A percentile compares a stretch with the other conserved stretches of the same genome.
These are phyloP conservation scores for Cryphonectria radicalis DNA, from an alignment of 2,329 filamentous ascomycete species.

Conservation along the genomic window DNA sequence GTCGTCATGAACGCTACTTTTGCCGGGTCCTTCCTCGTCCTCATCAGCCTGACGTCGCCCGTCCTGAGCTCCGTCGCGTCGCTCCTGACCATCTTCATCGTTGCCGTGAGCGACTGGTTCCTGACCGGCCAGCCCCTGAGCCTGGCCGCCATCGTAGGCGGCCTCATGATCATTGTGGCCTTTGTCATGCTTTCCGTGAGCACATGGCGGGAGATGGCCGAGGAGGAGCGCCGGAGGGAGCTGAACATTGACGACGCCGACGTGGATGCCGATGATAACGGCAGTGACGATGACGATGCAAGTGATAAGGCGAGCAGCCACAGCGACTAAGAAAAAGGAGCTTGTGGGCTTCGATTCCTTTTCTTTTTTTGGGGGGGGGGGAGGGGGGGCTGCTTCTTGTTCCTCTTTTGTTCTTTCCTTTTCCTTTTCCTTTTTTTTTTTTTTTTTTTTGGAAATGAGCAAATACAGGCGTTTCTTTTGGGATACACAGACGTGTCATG, in stretches of 20 bases:
- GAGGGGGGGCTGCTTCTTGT: background rate
- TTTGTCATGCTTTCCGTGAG: slow-evolving; percentile 89
- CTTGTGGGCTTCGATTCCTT: background rate
- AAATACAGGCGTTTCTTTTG: background rate
- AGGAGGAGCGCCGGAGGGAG: slow-evolving; percentile 70
- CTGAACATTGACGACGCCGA: slow-evolving; percentile 53
- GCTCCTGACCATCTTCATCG: slow-evolving; percentile 93
- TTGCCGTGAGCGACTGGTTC: slow-evolving; percentile 88
- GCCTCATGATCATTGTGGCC: slow-evolving; percentile 82
- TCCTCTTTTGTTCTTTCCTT: background rate
- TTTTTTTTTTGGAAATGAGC: background rate
- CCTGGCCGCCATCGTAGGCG: slow-evolving; percentile 77
- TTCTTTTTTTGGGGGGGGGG: background rate
- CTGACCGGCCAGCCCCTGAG: slow-evolving; percentile 78
- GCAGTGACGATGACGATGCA: slow-evolving; percentile 41
- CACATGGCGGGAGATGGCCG: slow-evolving; percentile 90
- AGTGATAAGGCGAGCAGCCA: slow-evolving; percentile 26
- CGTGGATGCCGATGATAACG: slow-evolving; percentile 43
- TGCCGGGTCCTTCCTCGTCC: slow-evolving; percentile 87
- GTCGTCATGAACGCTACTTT: slow-evolving; percentile 90
- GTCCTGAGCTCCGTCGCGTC: slow-evolving; percentile 92
- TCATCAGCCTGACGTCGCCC: slow-evolving; percentile 91
- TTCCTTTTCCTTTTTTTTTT: background rate
- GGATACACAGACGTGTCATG: background rate
- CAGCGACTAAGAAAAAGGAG: slow-evolving; percentile 8